Evolutionary conservation across 257 asterid genomes (phyloP).

Genomic region (Hygrophila difformis): DNA sequence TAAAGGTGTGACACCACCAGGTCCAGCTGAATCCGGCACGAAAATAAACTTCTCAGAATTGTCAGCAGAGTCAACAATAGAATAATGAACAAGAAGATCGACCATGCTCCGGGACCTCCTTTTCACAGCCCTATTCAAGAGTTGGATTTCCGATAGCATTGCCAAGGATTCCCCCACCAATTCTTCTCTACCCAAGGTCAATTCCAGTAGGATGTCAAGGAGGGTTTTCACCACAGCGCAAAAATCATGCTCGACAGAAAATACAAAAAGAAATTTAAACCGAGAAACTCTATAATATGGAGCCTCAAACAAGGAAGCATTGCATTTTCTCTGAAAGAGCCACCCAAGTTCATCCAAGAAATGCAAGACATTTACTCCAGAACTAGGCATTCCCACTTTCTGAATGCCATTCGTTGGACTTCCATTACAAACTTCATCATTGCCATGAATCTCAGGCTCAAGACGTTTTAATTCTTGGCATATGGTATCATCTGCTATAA

Average conservation of each 20-base stretch:
- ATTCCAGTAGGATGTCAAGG: constrained; percentile 55
- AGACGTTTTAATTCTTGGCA: constrained; percentile 70
- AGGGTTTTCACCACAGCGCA: constrained; percentile 62
- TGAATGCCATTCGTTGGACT: constrained; percentile 22
- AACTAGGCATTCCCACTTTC: constrained; percentile 23
- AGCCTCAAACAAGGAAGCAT: constrained; percentile 31
- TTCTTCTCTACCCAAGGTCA: constrained; percentile 43
- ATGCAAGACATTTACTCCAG: constrained; percentile 46
- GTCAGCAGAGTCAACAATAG: constrained; percentile 28
- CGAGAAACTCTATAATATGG: constrained; percentile 52
- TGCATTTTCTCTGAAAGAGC: constrained; percentile 73
- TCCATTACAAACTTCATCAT: constrained; percentile 18
- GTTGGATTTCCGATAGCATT: constrained; percentile 69
- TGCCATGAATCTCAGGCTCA: constrained; percentile 46
- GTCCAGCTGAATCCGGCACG: constrained; percentile 59
- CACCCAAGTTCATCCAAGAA: constrained; percentile 89
- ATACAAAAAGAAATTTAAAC: constrained; percentile 58
- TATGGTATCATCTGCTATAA: constrained; percentile 66
- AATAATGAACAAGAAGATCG: constrained; percentile 42
- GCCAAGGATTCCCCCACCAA: constrained; percentile 44
- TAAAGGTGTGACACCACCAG: constrained; percentile 83
- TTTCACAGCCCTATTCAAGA: constrained; percentile 73
- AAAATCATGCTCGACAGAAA: constrained; percentile 73
- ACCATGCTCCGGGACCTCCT: constrained; percentile 57
- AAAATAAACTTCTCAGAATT: constrained; percentile 37